Evolutionary conservation across 257 asterid genomes (phyloP), one percentile per base, ranked within the genome.

Genomic region (Schizonepeta tenuifolia): DNA sequence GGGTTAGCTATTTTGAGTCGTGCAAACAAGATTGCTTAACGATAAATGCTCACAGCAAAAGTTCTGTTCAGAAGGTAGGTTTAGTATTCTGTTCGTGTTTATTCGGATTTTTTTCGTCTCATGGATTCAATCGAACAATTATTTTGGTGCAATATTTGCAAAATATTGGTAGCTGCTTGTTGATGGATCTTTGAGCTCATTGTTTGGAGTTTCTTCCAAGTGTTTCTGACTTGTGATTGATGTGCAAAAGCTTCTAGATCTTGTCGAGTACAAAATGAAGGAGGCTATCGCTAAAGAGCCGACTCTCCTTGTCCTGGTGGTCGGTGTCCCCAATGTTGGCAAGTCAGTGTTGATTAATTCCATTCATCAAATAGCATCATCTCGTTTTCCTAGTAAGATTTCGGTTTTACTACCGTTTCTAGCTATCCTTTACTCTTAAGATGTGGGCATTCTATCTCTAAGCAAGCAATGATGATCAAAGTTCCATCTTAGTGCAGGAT

Each of bases 261-360:
- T 93, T 35, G 96, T 86, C 76, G 98, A 91, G 87, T 85, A 78
- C 88, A 93, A 91, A 80, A 69, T 91, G 83, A 93, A 88, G 73
- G 98, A 93, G 78, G 82, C 54, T 60, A 93, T 89, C 51, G 78
- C 86, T 46, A 88, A 79, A 83, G 96, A 93, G 82, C 98, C 97
- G 44, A 93, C 98, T 69, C 89, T 89, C 26, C 87, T 91, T 73
- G 96, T 91, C 75, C 86, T 91, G 87, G 98, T 93, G 66, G 96
- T 93, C 50, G 98, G 98, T 68, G 98, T 93, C 65, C 98, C 98
- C 22, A 93, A 91, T 84, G 98, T 93, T 76, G 98, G 98, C 67
- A 93, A 93, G 73, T 94, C 97, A 7, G 97, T 90, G 58, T 79
- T 91, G 59, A 89, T 91, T 66, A 93, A 93, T 82, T 89, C 92